Evolutionary conservation across 2,329 filamentous ascomycete species (phyloP).

Genomic region (Stemphylium beticola): DNA sequence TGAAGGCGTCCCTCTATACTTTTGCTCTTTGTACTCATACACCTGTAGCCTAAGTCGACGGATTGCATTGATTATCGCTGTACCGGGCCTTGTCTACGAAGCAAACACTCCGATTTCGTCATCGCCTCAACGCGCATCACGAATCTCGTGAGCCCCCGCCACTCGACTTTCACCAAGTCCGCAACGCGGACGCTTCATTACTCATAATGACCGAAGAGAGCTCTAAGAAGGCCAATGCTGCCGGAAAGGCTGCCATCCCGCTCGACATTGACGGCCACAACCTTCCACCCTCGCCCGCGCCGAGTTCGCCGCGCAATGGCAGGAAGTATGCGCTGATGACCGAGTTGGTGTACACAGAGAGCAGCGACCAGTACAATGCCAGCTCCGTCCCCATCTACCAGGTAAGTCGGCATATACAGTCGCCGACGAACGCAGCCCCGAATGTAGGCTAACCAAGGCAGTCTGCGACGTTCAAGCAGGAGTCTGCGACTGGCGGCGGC

Average conservation of each 20-base stretch:
- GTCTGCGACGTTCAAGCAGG: slow-evolving; percentile 97
- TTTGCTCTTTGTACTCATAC: slow-evolving; percentile 8
- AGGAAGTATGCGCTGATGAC: slow-evolving; percentile 92
- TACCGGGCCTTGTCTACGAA: not conserved
- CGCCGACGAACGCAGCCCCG: too few species aligned
- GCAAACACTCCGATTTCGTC: slow-evolving; percentile 10
- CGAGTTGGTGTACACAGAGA: slow-evolving; percentile 94
- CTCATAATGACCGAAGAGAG: slow-evolving; percentile 40
- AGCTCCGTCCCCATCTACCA: slow-evolving; percentile 98
- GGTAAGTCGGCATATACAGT: slow-evolving; percentile 47
- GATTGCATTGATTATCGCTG: not conserved
- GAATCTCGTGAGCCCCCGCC: slow-evolving; percentile 12
- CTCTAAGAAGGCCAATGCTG: slow-evolving; percentile 45
- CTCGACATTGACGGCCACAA: slow-evolving; percentile 50
- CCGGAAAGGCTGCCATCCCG: slow-evolving; percentile 50
- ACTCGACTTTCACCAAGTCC: slow-evolving; percentile 17
- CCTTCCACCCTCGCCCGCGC: slow-evolving; percentile 73
- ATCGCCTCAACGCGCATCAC: slow-evolving; percentile 26
- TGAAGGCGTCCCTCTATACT: slow-evolving; percentile 12
- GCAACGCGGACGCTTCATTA: slow-evolving; percentile 17
- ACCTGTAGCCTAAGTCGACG: not conserved
- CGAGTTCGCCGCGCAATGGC: slow-evolving; percentile 85
- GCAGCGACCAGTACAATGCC: slow-evolving; percentile 94
- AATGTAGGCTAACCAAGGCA: slow-evolving; percentile 43
- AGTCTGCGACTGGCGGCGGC: slow-evolving; percentile 75